Evolutionary conservation across 2,329 filamentous ascomycete genomes (phyloP).

Genomic region (Clonostachys chloroleuca): DNA sequence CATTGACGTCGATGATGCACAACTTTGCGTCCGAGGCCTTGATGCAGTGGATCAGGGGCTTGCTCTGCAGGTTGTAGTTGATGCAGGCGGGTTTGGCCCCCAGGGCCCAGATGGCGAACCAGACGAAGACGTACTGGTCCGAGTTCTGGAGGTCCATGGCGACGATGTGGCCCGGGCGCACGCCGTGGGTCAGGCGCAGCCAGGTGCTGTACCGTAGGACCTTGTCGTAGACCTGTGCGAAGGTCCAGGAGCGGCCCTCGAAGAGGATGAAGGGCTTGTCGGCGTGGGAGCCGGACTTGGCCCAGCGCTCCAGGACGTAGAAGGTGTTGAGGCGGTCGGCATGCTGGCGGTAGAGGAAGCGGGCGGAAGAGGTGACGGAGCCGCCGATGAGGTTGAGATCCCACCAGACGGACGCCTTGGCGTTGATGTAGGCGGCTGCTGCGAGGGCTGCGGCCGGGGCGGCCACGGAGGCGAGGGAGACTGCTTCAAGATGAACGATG

Average conservation of each 20-base stretch:
- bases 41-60: conserved; percentile 71
- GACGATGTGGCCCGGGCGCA: conserved; percentile 71
- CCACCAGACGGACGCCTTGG: conserved; percentile 60
- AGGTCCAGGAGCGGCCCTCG: conserved; percentile 66
- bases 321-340: conserved; percentile 66
- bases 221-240: conserved; percentile 68
- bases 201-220: conserved; percentile 71
- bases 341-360: conserved; percentile 40
- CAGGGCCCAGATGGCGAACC: conserved; percentile 76
- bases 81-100: conserved; percentile 82
- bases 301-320: conserved; percentile 68
- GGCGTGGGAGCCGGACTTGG: conserved; percentile 44
- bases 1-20: conserved; percentile 62
- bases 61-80: conserved; percentile 77
- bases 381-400: conserved; percentile 59
- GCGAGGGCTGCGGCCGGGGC: conserved; percentile 61
- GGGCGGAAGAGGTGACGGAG: conserved; percentile 38
- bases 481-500: no score
- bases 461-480: conserved; percentile 41
- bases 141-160: conserved; percentile 80
- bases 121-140: conserved; percentile 70
- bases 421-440: conserved; percentile 74
- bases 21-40: conserved; percentile 62
- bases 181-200: conserved; percentile 58
- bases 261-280: conserved; percentile 61